A percentile compares a stretch with the other conserved stretches of the same genome.
Conservation (phyloP, 2,329 filamentous ascomycete species). For the Orbilia blumenaviensis region DNA sequence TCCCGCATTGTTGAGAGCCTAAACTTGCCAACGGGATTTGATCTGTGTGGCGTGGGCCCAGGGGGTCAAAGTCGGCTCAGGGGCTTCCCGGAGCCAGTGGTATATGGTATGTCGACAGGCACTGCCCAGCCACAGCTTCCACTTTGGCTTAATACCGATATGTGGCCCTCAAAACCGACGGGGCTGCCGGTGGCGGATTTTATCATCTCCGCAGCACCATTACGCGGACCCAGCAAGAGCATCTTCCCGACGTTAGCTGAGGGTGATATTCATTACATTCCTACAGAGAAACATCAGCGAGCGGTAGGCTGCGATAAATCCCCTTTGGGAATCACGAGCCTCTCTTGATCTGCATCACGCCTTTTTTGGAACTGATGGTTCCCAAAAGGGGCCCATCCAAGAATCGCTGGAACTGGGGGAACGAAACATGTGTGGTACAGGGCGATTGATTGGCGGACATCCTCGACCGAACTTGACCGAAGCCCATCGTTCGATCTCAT, state of each 20-base stretch:
- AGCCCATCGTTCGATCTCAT: slow-evolving; percentile 41
- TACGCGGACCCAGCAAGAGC: not conserved
- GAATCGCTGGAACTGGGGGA: slow-evolving; percentile 11
- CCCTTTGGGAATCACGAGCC: slow-evolving; percentile 27
- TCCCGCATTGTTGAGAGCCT: slow-evolving; percentile 35
- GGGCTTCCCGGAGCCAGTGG: slow-evolving; percentile 13
- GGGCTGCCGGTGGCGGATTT: slow-evolving; percentile 27
- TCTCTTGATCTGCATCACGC: slow-evolving; percentile 1
- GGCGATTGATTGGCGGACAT: slow-evolving; percentile 28
- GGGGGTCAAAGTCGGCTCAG: not conserved
- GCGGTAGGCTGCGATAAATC: slow-evolving; percentile 24
- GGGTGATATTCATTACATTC: slow-evolving; percentile 36
- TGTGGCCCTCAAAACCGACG: slow-evolving; percentile 6
- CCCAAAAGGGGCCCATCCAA: slow-evolving; percentile 19
- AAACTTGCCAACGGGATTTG: not conserved
- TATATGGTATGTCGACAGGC: not conserved
- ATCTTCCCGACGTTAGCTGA: not conserved
- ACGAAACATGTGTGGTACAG: slow-evolving; percentile 30
- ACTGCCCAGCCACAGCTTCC: slow-evolving; percentile 36
- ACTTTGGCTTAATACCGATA: slow-evolving; percentile 1
- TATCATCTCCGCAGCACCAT: not conserved
- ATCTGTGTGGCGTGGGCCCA: slow-evolving; percentile 23
- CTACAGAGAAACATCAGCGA: not conserved
- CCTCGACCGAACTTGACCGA: slow-evolving; percentile 36
- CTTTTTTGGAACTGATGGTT: slow-evolving; percentile 10